These are phyloP conservation scores for Heritiera fomes DNA, from an alignment of 345 rosid species.

Conservation along the genomic window DNA sequence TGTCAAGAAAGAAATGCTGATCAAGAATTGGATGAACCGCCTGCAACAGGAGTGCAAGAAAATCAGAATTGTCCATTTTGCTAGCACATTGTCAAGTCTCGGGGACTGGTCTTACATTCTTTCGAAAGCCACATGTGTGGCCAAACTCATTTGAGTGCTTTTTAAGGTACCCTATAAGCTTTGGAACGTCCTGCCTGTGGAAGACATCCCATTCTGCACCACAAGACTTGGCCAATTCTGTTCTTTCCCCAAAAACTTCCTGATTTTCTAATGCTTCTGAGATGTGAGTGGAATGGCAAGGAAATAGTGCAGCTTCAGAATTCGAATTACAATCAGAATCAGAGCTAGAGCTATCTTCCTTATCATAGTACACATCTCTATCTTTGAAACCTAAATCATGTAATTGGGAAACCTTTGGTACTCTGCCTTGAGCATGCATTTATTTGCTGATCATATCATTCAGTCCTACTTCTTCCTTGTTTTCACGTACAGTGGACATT, in stretches of 20 bases:
- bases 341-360: constrained; percentile 40
- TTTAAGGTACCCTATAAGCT: constrained; percentile 70
- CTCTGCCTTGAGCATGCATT: constrained; percentile 32
- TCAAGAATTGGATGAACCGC: constrained; percentile 79
- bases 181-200: constrained; percentile 82
- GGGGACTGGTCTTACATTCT: constrained; percentile 50
- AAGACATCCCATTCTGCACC: constrained; percentile 97
- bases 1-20: constrained; percentile 79
- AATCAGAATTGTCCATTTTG: constrained; percentile 17
- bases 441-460: constrained; percentile 37
- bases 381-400: constrained; percentile 23
- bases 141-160: constrained; percentile 63
- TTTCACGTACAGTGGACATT: constrained; percentile 29
- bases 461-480: constrained; percentile 33
- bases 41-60: constrained; percentile 41
- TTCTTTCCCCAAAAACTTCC: constrained; percentile 30
- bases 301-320: constrained; percentile 44
- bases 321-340: constrained; percentile 47
- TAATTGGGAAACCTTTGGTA: constrained; percentile 41
- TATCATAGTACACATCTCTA: constrained; percentile 28
- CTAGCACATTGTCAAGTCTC: constrained; percentile 4
- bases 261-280: constrained; percentile 39
- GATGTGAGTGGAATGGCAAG: constrained; percentile 30
- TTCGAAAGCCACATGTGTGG: constrained; percentile 35
- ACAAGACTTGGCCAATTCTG: constrained; percentile 43